phyloP scores from a whole-genome alignment of 2,329 filamentous ascomycete genomes.

The Leptographium procerum region DNA sequence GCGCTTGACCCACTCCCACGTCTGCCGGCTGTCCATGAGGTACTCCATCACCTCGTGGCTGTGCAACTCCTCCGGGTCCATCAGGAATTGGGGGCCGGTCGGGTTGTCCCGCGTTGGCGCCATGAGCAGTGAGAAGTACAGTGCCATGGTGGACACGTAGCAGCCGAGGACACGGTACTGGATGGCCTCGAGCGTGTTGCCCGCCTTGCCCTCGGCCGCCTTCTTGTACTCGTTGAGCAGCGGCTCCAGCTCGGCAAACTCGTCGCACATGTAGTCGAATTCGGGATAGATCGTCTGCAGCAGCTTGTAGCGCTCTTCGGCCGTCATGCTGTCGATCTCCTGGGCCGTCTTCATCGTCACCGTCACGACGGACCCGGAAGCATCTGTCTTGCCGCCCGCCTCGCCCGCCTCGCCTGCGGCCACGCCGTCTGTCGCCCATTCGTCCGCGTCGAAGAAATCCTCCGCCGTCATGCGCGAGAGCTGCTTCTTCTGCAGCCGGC shows the following conservation, averaged over 20 bases:
- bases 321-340: conserved; percentile 66
- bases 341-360: conserved; percentile 78
- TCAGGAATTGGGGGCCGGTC: conserved; percentile 40
- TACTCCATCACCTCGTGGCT: conserved; percentile 88
- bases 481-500: conserved; percentile 81
- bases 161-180: conserved; percentile 74
- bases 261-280: conserved; percentile 73
- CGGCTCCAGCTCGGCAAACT: conserved; percentile 64
- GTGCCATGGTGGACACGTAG: conserved; percentile 75
- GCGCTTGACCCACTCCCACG: conserved; percentile 66
- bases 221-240: conserved; percentile 47
- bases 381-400: conserved; percentile 26
- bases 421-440: conserved; percentile 53
- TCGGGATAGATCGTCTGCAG: conserved; percentile 80
- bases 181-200: conserved; percentile 47
- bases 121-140: conserved; percentile 92
- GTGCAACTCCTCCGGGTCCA: conserved; percentile 68
- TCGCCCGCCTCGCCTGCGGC: conserved; percentile 15
- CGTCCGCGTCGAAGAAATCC: conserved; percentile 87
- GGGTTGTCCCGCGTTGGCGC: conserved; percentile 55
- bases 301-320: conserved; percentile 63
- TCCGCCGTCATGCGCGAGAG: conserved; percentile 78
- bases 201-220: conserved; percentile 40
- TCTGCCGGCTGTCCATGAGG: conserved; percentile 63
- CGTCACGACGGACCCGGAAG: conserved; percentile 51